A percentile compares a stretch with the other conserved stretches of the same genome.
These are phyloP conservation scores for Plectosphaerella sp. DNA, from an alignment of 2,329 filamentous ascomycete genomes.

Conservation along the genomic window DNA sequence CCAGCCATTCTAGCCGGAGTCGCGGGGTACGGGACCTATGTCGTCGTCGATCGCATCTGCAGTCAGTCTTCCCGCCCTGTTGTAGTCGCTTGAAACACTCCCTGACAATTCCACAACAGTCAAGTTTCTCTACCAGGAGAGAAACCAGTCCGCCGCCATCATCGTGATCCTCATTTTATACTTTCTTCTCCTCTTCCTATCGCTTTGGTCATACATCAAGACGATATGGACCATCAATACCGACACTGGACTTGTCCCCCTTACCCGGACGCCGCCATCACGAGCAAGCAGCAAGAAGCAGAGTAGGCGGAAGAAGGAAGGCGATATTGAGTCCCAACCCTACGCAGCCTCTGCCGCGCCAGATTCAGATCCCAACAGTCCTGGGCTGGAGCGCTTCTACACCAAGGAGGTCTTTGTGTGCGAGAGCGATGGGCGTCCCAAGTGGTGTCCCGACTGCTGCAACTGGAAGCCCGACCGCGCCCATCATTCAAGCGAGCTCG, in stretches of 20 bases:
- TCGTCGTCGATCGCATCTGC: conserved; percentile 62
- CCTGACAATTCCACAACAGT: conserved; percentile 41
- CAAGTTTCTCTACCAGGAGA: conserved; percentile 59
- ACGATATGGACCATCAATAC: conserved; percentile 62
- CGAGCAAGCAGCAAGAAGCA: conserved; percentile 14
- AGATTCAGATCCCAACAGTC: conserved; percentile 52
- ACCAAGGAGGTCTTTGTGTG: conserved; percentile 80
- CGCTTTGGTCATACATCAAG: conserved; percentile 65
- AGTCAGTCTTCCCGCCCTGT: conserved; percentile 42
- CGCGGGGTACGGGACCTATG: conserved; percentile 68
- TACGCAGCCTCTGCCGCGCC: conserved; percentile 24
- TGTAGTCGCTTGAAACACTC: not conserved
- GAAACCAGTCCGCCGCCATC: conserved; percentile 50
- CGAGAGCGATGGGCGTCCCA: conserved; percentile 75
- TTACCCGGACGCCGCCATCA: conserved; percentile 19
- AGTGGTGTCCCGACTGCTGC: conserved; percentile 79
- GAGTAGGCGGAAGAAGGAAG: conserved; percentile 17
- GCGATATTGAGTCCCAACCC: conserved; percentile 28
- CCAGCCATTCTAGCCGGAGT: conserved; percentile 64
- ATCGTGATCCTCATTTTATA: conserved; percentile 69
- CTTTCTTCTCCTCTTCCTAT: conserved; percentile 64
- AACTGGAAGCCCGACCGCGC: conserved; percentile 86
- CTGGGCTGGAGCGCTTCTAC: conserved; percentile 73
- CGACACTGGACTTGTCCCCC: conserved; percentile 70
- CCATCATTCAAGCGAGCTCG: conserved; percentile 81